Evolutionary conservation across 768 basidiomycete genomes (phyloP).

Genomic region (Hysterangium stoloniferum): DNA sequence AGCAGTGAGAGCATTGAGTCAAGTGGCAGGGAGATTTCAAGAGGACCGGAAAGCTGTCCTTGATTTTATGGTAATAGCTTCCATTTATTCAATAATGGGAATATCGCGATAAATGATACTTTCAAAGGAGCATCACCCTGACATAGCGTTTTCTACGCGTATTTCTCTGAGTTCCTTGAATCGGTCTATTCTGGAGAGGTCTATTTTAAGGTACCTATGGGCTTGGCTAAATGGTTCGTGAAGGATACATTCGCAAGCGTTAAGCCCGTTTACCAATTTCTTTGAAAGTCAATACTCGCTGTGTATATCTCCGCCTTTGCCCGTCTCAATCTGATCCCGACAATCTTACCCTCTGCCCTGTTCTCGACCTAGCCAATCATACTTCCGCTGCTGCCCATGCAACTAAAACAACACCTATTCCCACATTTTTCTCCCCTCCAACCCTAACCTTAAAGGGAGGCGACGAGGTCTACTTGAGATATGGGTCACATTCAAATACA

Average conservation of each 20-base stretch:
- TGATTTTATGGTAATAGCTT: conserved; percentile 17
- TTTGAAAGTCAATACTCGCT: conserved; percentile 80
- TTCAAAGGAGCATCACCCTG: neutral
- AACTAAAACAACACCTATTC: conserved; percentile 34
- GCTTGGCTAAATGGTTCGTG: conserved; percentile 82
- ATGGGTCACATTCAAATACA: conserved; percentile 73
- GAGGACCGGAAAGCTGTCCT: conserved; percentile 42
- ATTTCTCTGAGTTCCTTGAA: too few species aligned
- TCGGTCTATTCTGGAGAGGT: conserved; percentile 2
- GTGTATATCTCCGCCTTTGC: conserved; percentile 63
- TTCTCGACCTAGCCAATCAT: conserved; percentile 91
- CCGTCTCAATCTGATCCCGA: conserved; percentile 45
- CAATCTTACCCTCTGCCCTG: conserved; percentile 82
- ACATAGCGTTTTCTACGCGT: neutral
- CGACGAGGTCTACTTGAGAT: conserved; percentile 69
- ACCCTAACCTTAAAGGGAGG: conserved; percentile 34
- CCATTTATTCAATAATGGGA: neutral
- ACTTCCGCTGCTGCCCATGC: conserved; percentile 26
- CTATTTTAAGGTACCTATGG: conserved; percentile 48
- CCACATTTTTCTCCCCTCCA: conserved; percentile 41
- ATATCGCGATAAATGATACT: neutral
- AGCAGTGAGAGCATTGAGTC: conserved; percentile 32
- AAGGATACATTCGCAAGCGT: neutral
- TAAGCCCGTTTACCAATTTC: neutral
- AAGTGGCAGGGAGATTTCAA: conserved; percentile 40